Evolutionary conservation across 257 asterid genomes (phyloP).

Genomic region (Cordia subcordata): DNA sequence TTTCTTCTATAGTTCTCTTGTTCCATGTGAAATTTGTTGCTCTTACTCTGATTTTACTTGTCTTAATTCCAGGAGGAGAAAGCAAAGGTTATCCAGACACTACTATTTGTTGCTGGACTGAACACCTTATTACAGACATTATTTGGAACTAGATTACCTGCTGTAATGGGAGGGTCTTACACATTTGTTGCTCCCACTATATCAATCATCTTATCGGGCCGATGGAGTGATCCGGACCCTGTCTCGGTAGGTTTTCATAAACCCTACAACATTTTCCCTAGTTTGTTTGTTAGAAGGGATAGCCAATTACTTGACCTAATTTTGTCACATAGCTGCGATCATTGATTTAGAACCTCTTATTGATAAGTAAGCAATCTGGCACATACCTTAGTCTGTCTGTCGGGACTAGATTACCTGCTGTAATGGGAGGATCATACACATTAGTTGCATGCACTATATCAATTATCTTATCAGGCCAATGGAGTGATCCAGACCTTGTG

Average conservation of each 20-base stretch:
- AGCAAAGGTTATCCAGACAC: constrained; percentile 76
- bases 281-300: not conserved
- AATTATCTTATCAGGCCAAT: constrained; percentile 77
- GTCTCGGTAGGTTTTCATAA: constrained; percentile 43
- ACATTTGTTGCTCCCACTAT: constrained; percentile 89
- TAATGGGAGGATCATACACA: constrained; percentile 86
- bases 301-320: no score
- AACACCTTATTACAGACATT: constrained; percentile 68
- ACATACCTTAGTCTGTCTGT: constrained; percentile 19
- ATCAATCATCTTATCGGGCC: constrained; percentile 77
- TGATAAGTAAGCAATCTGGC: no score
- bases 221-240: constrained; percentile 88
- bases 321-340: no score
- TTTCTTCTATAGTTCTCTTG: not conserved
- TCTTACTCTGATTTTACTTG: not conserved
- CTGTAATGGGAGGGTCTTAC: constrained; percentile 84
- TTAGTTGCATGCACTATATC: constrained; percentile 88
- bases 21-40: not conserved
- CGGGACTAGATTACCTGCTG: constrained; percentile 84
- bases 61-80: constrained; percentile 63
- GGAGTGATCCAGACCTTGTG: constrained; percentile 76
- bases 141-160: constrained; percentile 83
- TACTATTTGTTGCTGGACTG: constrained; percentile 78
- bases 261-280: constrained; percentile 1
- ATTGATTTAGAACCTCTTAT: no score